Evolutionary conservation across 805 yeast genomes (phyloP), one percentile per base, ranked within the genome.

Genomic region (Wickerhamomyces ciferrii): DNA sequence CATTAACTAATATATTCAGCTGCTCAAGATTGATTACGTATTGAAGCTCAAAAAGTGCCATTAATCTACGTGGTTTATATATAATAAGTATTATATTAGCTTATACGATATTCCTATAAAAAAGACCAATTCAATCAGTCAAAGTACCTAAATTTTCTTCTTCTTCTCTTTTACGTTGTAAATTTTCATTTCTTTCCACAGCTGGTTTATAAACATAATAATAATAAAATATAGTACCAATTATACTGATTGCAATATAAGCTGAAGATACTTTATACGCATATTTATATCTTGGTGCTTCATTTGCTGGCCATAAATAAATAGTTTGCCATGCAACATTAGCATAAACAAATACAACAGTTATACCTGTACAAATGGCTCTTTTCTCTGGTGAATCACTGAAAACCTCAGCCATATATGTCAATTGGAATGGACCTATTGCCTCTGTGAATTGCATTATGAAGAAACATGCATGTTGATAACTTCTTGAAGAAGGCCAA

Each of bases 271-370:
- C 25, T 23, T 23, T 23, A 23, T 23, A 23, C 74, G 74, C 53
- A 67, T 46, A 69, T 42, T 65, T 58, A 53, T 53, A 70, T 24
- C 70, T 53, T 11, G 75, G 74, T 2, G 71, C 67, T 46, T 70
- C 74, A 6, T 61, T 67, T 1, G 75, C 69, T 45, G 64, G 63
- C 73, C 73, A 70, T 17, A 70, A 72, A 47, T 69, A 56, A 11
- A 38, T 58, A 1, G 71, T 53, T 46, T 62, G 64, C 67, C 25
- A 23, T 5, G 25, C 25, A 23, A 8, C 8, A 8, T 23, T 23
- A 6, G 25, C 25, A 23, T 23, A 23, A 70, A 70, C 71, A 41
- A 70, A 49, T n/a, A 65, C 62, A 53, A 69, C 69, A 70, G 68
- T 65, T 13, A 61, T 50, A 14, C 69, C 69, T 49, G 69, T 60